Evolutionary conservation across 805 yeast genomes (phyloP), one percentile per base, ranked within the genome.

Genomic region (Scheffersomyces ergatensis): DNA sequence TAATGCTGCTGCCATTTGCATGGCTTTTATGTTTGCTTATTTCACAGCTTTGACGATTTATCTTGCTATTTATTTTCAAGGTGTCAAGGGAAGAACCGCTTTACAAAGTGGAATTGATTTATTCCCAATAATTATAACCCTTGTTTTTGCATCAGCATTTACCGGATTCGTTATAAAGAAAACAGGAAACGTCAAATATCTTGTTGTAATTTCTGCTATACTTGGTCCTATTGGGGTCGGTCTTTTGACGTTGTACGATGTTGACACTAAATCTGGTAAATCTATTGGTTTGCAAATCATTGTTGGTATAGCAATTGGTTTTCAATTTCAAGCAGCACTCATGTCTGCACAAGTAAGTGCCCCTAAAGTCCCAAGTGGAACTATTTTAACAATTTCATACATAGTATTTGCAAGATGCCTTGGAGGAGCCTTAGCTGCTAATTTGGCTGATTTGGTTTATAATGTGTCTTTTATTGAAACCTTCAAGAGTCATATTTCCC

Each of bases 51-150:
- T 48, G 27, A 44, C 60, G 33, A 61, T 56, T 12, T 66, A 58
- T 41, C 49, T 67, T 19, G 65, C 72, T 14, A 54, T 67, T 17
- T 67, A 63, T 43, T 67, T 67, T 48, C 72, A 67, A 49, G 66
- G 67, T 20, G 56, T 67, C 14, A 55, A 50, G 37, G 48, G 59
- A 39, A 62, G 60, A 12, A 43, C 60, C 4, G 62, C 70, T 2
- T 66, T 59, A 58, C 53, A 58, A 37, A 64, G 70, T 2, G 73
- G 73, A 14, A 50, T 68, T 14, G 60, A 62, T 48, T 42, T 65
- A 42, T 49, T 68, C 14, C 72, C 74, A 2, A 44, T 64, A 39
- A 55, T 67, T 16, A 39, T 66, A 17, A 37, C 65, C 4, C 68
- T 67, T 2, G 53, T 69, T 2, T 8, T 68, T 12, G 34, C 67